phyloP scores from a whole-genome alignment of 2,329 filamentous ascomycete genomes.

The Alternaria dauci region DNA sequence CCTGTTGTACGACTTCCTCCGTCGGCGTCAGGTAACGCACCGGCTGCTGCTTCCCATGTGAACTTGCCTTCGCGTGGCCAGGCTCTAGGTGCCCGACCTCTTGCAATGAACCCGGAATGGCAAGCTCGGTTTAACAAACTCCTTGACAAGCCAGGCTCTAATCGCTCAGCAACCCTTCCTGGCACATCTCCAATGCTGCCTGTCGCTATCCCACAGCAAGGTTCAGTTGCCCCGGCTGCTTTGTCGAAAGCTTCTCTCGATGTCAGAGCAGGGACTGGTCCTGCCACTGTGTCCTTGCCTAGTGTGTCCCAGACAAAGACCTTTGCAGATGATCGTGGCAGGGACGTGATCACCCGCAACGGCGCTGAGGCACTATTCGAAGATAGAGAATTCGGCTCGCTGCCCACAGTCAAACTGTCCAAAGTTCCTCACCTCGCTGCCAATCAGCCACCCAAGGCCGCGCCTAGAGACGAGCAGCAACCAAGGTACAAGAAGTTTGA shows the following conservation, averaged over 20 bases:
- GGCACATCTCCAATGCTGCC: slow-evolving; percentile 38
- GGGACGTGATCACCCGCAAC: slow-evolving; percentile 51
- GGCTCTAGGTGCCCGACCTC: slow-evolving; percentile 47
- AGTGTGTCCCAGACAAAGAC: slow-evolving; percentile 28
- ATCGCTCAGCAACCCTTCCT: slow-evolving; percentile 39
- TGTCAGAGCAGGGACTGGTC: slow-evolving; percentile 56
- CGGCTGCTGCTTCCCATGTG: slow-evolving; percentile 48
- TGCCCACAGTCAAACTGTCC: slow-evolving; percentile 49
- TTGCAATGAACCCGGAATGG: slow-evolving; percentile 66
- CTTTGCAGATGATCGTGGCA: slow-evolving; percentile 41
- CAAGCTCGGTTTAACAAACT: slow-evolving; percentile 85
- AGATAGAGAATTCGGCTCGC: slow-evolving; percentile 58
- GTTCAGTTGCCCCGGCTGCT: slow-evolving; percentile 68
- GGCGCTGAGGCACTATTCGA: slow-evolving; percentile 55
- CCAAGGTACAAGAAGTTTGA: slow-evolving; percentile 35
- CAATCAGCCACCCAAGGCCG: slow-evolving; percentile 37
- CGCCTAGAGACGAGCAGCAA: slow-evolving; percentile 35
- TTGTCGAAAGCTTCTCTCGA: slow-evolving; percentile 69
- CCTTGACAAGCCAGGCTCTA: slow-evolving; percentile 65
- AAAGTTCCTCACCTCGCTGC: slow-evolving; percentile 46
- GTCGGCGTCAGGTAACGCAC: slow-evolving; percentile 49
- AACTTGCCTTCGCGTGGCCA: slow-evolving; percentile 48
- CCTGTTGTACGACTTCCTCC: slow-evolving; percentile 86
- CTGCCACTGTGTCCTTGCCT: slow-evolving; percentile 77
- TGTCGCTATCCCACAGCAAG: slow-evolving; percentile 49